Base-by-base conservation (phyloP, 495 filamentous ascomycete species). In the Aspergillus biplanus region DNA sequence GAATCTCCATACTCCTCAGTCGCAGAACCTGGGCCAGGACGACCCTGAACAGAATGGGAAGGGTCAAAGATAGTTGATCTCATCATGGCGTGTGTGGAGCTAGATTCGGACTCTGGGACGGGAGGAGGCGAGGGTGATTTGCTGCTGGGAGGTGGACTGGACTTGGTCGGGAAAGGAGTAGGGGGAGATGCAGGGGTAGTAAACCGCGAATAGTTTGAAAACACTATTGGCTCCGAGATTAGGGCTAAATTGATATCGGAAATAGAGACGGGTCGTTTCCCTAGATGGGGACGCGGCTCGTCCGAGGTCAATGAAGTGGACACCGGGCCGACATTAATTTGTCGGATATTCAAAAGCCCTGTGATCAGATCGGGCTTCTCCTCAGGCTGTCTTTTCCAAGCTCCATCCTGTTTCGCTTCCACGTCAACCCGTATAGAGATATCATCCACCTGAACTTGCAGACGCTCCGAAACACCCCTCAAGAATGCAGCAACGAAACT, bases 401-500 rank as follows among this genome's bases (percentile, higher is more conserved):
- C 61, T 3, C 73, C 77, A 57, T 82, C 79, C 37, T 80, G 77
- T 54, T 79, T 78, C 6, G 85, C 67, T 58, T 82, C 81, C 55
- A 83, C 76, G 44, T 92, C 88, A 15, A 88, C 73, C 0, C 87
- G 85, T 33, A 92, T 74, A 52, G 86, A 80, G 16, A 93, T 79
- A 64, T 92, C 86, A 48, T 80, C 83, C 44, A 97, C 82, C 34
- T 80, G 81, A 16, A 97, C 74, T 73, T 92, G 84, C 31, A 96
- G 74, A 44, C 93, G 86, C 69, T 97, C 92, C 35, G 86, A 79
- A 59, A 97, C 86, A 6, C 92, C 92, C 71, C 92, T 88, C 0
- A 98, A 73, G 67, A 96, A 94, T 31, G 84, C 87, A 9, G 92
- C 87, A 13, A 99, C 80, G 66, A 97, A 94, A 4, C 78, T 85